Percentiles rank a stretch among this genome's conserved stretches.
phyloP scores from a whole-genome alignment of 495 filamentous ascomycete species.

The Neurospora sp. region DNA sequence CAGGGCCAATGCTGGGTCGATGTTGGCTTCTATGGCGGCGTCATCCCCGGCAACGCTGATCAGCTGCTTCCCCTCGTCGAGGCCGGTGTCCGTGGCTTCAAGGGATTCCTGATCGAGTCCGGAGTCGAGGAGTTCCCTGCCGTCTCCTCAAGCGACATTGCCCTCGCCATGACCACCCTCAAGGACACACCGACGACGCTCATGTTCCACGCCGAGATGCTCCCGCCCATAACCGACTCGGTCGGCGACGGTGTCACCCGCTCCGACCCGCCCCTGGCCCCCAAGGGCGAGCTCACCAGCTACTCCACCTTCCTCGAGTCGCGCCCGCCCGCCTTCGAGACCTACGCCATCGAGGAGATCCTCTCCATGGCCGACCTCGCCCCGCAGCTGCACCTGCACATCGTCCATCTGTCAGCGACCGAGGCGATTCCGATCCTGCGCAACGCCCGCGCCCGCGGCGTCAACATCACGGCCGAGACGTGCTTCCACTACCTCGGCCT shows the following conservation, averaged over 20 bases:
- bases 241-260: constrained; percentile 69
- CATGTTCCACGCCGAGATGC: constrained; percentile 99
- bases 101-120: constrained; percentile 94
- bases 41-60: constrained; percentile 79
- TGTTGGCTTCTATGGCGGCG: constrained; percentile 94
- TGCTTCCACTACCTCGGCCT: constrained; percentile 98
- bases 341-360: constrained; percentile 80
- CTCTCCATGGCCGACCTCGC: constrained; percentile 70
- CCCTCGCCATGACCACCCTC: constrained; percentile 67
- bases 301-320: constrained; percentile 92
- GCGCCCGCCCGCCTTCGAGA: constrained; percentile 82
- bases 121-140: constrained; percentile 95
- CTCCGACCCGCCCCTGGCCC: constrained; percentile 62
- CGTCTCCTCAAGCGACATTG: constrained; percentile 69
- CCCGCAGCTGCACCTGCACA: constrained; percentile 78
- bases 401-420: constrained; percentile 88
- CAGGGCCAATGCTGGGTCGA: constrained; percentile 94
- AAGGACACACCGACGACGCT: constrained; percentile 70
- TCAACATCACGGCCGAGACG: constrained; percentile 93
- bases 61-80: constrained; percentile 75
- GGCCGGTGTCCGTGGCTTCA: constrained; percentile 87
- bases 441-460: constrained; percentile 62
- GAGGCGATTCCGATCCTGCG: constrained; percentile 87
- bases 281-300: constrained; percentile 61
- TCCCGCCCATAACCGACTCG: constrained; percentile 74